phyloP scores from a whole-genome alignment of 805 yeast genomes.

The Ogataea trehaloabstinens region DNA sequence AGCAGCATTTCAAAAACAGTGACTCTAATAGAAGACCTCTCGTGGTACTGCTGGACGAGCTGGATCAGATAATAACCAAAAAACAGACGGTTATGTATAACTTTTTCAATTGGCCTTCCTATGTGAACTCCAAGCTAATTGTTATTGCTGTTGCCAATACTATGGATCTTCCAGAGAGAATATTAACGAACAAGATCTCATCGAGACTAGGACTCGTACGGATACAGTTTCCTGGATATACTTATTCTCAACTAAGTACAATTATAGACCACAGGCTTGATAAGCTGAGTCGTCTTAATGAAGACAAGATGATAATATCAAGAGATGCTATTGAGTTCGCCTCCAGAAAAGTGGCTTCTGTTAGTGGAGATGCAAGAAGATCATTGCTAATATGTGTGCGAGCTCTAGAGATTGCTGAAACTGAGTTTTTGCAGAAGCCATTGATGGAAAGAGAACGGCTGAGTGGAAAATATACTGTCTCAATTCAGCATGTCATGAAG shows the following conservation, averaged over 20 bases:
- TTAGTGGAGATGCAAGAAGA: constrained; percentile 95
- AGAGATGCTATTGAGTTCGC: constrained; percentile 88
- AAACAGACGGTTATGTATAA: constrained; percentile 89
- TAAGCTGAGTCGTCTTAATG: constrained; percentile 38
- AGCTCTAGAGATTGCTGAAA: constrained; percentile 85
- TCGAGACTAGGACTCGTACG: constrained; percentile 88
- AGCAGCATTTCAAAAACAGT: constrained; percentile 55
- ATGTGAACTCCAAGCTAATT: constrained; percentile 70
- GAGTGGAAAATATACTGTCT: constrained; percentile 51
- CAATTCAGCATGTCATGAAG: constrained; percentile 68
- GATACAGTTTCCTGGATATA: constrained; percentile 85
- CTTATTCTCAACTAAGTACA: constrained; percentile 68
- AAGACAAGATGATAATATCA: constrained; percentile 45
- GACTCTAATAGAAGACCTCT: constrained; percentile 47
- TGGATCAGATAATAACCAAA: constrained; percentile 85
- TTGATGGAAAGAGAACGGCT: constrained; percentile 25
- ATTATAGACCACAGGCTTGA: constrained; percentile 75
- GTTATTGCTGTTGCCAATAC: constrained; percentile 95
- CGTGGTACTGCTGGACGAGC: constrained; percentile 83
- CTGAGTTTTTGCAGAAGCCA: constrained; percentile 43
- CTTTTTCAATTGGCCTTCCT: constrained; percentile 96
- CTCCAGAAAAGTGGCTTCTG: constrained; percentile 90
- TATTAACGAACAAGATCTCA: constrained; percentile 81
- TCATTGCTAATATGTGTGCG: constrained; percentile 85
- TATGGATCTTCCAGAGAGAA: constrained; percentile 93